phyloP scores from a whole-genome alignment of 495 filamentous ascomycete species.

The Penicillium soppii region DNA sequence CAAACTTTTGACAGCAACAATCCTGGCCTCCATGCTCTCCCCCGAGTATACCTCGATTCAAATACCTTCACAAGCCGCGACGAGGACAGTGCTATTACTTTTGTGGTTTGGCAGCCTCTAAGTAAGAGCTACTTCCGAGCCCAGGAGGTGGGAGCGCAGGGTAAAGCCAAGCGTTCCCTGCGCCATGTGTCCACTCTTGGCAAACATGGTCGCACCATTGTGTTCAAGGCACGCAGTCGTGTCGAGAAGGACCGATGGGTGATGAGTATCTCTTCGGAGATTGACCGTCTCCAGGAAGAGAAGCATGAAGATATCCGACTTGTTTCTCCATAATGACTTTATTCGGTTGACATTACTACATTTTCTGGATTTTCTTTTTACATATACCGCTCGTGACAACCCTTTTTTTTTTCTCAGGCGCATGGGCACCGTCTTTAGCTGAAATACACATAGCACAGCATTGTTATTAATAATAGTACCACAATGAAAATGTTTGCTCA shows the following conservation, averaged over 20 bases:
- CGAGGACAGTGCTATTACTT: slow-evolving; percentile 69
- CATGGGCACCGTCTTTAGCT: neutral
- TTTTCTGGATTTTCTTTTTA: neutral
- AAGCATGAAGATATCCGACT: slow-evolving; percentile 60
- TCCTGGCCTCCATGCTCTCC: slow-evolving; percentile 63
- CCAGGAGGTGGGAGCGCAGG: slow-evolving; percentile 44
- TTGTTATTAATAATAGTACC: slow-evolving; percentile 18
- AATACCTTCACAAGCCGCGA: slow-evolving; percentile 67
- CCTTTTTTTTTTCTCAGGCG: neutral
- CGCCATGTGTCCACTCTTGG: slow-evolving; percentile 59
- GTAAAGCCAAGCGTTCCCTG: slow-evolving; percentile 39
- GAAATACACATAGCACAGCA: slow-evolving; percentile 4
- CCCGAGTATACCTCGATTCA: slow-evolving; percentile 59
- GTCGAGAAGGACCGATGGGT: slow-evolving; percentile 78
- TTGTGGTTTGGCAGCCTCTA: slow-evolving; percentile 70
- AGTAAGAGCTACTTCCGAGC: slow-evolving; percentile 59
- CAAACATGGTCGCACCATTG: slow-evolving; percentile 61
- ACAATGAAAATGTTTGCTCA: slow-evolving; percentile 18
- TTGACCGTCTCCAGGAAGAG: slow-evolving; percentile 63
- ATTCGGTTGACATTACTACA: neutral
- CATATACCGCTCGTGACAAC: neutral
- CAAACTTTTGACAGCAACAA: slow-evolving; percentile 67
- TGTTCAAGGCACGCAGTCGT: slow-evolving; percentile 69
- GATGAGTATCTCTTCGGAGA: slow-evolving; percentile 68
- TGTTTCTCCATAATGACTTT: slow-evolving; percentile 31